Conservation (phyloP, 371 early-diverging fungal species). For the Haplosporangium sp. region DNA sequence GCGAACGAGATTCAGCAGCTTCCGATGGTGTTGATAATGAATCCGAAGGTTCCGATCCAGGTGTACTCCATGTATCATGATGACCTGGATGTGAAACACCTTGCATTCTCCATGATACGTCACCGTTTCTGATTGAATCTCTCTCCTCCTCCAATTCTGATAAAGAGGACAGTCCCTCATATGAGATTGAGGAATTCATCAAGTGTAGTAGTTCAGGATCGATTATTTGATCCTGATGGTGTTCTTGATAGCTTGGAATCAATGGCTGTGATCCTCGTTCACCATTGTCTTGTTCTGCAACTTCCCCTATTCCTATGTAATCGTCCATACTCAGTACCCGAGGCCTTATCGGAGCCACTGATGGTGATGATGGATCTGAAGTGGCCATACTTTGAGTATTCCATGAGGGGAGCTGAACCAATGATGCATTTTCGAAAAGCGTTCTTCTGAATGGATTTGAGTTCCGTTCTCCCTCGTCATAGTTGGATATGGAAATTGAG, state of each 20-base stretch:
- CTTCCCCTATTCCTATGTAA: conserved; percentile 34
- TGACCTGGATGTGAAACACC: not conserved
- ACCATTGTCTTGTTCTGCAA: not conserved
- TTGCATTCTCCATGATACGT: not conserved
- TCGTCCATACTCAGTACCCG: conserved; percentile 49
- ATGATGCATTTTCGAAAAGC: conserved; percentile 28
- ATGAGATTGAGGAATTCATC: not conserved
- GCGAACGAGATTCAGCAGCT: not conserved
- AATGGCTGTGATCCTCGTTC: conserved; percentile 26
- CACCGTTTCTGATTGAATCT: not conserved
- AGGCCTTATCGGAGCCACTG: conserved; percentile 9
- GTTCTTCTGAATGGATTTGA: conserved; percentile 17
- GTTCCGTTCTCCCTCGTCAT: conserved; percentile 2
- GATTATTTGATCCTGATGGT: conserved; percentile 27
- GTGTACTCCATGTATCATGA: not conserved
- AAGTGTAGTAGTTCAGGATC: conserved; percentile 29
- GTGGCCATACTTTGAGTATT: not conserved
- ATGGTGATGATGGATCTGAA: not conserved
- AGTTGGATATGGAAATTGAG: conserved; percentile 39
- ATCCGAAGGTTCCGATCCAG: not conserved
- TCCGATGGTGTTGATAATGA: not conserved
- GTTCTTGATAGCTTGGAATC: conserved; percentile 47
- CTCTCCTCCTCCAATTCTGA: conserved; percentile 20
- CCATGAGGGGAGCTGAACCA: conserved; percentile 20
- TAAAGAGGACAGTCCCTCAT: conserved; percentile 12